Evolutionary conservation across 768 basidiomycete species (phyloP).

Genomic region (Russula abietina): DNA sequence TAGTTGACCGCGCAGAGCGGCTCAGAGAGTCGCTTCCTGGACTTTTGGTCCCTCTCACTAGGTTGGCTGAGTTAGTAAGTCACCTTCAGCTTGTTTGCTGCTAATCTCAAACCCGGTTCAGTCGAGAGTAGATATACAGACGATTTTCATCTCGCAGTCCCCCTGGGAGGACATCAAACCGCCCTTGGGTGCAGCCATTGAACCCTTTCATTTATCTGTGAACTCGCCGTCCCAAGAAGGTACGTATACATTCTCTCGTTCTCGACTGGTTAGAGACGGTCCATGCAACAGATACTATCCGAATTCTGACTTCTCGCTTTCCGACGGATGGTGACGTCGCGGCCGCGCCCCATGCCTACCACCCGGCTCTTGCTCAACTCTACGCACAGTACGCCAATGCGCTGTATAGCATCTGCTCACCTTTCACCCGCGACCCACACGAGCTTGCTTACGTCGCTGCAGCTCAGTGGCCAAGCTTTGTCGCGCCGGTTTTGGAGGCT

Average conservation of each 20-base stretch:
- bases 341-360: conserved; percentile 36
- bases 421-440: conserved; percentile 58
- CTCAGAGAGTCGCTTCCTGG: conserved; percentile 58
- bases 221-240: conserved; percentile 52
- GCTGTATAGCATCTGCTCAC: conserved; percentile 54
- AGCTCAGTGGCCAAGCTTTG: conserved; percentile 76
- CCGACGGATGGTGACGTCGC: conserved; percentile 18
- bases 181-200: conserved; percentile 58
- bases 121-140: conserved; percentile 53
- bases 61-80: conserved; percentile 65
- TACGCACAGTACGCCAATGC: conserved; percentile 58
- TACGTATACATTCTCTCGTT: conserved; percentile 28
- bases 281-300: conserved; percentile 31
- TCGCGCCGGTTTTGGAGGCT: conserved; percentile 56
- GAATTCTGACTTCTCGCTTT: conserved; percentile 39
- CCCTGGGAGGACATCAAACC: conserved; percentile 73
- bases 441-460: conserved; percentile 73
- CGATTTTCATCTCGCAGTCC: conserved; percentile 57
- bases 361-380: conserved; percentile 49
- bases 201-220: conserved; percentile 64
- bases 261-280: not conserved
- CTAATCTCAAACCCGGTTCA: conserved; percentile 28
- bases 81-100: conserved; percentile 3
- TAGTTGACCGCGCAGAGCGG: conserved; percentile 63
- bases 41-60: conserved; percentile 61